Percentiles rank a stretch among this genome's conserved stretches.
Conservation (phyloP, 495 filamentous ascomycete genomes). For the Clavariopsis aquatica region DNA sequence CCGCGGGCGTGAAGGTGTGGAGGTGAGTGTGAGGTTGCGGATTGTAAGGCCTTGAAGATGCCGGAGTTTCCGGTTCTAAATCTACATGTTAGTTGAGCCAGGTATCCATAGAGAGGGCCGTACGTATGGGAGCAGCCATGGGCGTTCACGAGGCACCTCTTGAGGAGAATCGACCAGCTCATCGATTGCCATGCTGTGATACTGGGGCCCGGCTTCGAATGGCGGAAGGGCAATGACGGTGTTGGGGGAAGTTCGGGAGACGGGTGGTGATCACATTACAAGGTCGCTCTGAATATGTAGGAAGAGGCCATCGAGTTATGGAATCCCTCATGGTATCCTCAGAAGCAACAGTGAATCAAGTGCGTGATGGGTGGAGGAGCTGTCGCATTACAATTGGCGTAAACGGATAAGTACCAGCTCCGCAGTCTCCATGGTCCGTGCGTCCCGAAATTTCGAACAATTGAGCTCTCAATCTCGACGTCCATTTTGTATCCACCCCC, state of each 20-base stretch:
- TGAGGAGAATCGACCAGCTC: conserved; percentile 13
- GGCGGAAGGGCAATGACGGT: conserved; percentile 1
- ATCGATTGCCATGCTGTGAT: conserved; percentile 30
- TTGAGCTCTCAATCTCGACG: not conserved
- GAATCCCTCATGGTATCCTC: not conserved
- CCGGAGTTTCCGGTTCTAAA: conserved; percentile 80
- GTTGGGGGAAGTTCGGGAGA: not conserved
- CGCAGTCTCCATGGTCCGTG: not conserved
- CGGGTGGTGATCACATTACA: not conserved
- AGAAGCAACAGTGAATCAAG: not conserved
- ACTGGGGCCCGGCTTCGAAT: not conserved
- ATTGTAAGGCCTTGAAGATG: conserved; percentile 85
- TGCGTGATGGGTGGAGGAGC: conserved; percentile 9
- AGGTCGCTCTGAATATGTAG: too few relatives aligned
- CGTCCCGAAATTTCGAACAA: not conserved
- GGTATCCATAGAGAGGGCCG: conserved; percentile 15
- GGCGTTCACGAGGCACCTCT: conserved; percentile 47
- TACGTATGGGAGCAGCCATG: conserved; percentile 56
- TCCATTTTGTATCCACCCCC: not conserved
- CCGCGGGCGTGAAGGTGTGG: conserved; percentile 51
- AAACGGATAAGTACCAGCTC: not conserved
- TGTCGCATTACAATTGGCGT: conserved; percentile 13
- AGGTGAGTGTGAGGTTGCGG: conserved; percentile 73
- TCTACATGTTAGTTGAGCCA: conserved; percentile 8
- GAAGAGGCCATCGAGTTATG: not conserved